Conservation (phyloP, 371 early-diverging fungal genomes). For the Actinomortierella ambigua region DNA sequence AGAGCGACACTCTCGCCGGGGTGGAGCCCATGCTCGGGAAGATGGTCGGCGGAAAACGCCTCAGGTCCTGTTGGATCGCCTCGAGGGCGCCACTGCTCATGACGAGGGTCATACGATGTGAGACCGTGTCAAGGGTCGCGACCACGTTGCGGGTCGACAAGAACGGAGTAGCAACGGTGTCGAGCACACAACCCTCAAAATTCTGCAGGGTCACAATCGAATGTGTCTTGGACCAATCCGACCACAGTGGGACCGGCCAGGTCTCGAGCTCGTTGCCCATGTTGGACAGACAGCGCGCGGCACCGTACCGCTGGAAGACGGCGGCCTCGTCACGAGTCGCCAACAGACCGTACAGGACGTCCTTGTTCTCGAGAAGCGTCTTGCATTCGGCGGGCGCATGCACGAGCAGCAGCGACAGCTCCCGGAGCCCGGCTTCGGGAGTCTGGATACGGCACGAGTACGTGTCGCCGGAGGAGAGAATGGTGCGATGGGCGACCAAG, state of each 20-base stretch:
- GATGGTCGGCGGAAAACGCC: conserved; percentile 21
- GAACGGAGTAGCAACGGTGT: conserved; percentile 9
- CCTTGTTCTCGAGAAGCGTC: conserved; percentile 28
- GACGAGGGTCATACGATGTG: conserved; percentile 33
- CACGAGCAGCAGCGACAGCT: conserved; percentile 20
- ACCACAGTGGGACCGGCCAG: conserved; percentile 45
- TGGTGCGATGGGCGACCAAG: background rate
- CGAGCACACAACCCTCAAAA: conserved; percentile 33
- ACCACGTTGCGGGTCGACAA: conserved; percentile 35
- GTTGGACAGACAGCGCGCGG: conserved; percentile 37
- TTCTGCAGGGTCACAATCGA: conserved; percentile 19
- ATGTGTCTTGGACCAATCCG: conserved; percentile 31
- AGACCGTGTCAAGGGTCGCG: conserved; percentile 33
- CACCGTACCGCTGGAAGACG: conserved; percentile 37
- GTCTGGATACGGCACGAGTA: conserved; percentile 32
- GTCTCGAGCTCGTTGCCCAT: conserved; percentile 46
- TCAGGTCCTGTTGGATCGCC: conserved; percentile 25
- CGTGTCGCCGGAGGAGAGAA: conserved; percentile 24
- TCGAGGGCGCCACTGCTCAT: conserved; percentile 28
- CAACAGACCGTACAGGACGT: conserved; percentile 37
- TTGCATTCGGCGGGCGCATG: conserved; percentile 40
- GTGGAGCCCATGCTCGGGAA: conserved; percentile 2
- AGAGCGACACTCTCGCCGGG: conserved; percentile 21
- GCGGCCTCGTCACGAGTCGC: conserved; percentile 39
- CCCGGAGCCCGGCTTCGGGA: conserved; percentile 23